Conservation (phyloP, 2,329 filamentous ascomycete species). For the Aspergillus ruber region DNA sequence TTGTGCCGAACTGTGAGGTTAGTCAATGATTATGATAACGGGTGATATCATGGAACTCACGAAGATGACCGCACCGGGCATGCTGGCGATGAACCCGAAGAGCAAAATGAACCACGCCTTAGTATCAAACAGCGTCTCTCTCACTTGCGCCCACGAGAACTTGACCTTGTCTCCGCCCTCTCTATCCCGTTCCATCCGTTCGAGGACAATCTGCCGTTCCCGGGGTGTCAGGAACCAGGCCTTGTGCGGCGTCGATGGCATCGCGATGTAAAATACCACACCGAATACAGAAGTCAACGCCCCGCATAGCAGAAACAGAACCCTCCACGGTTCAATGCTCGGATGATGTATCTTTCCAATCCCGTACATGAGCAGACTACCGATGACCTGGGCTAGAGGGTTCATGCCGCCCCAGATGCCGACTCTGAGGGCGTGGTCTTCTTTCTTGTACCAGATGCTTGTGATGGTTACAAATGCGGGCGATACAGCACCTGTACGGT, state of each 20-base stretch:
- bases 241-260: conserved; percentile 42
- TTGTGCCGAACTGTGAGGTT: conserved; percentile 39
- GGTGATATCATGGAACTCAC: conserved; percentile 11
- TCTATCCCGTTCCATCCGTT: conserved; percentile 27
- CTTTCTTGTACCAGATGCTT: conserved; percentile 36
- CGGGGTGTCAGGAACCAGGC: conserved; percentile 46
- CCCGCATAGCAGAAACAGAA: conserved; percentile 47
- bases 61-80: conserved; percentile 40
- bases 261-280: conserved; percentile 40
- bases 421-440: conserved; percentile 25
- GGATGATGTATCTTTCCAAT: conserved; percentile 39
- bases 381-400: conserved; percentile 40
- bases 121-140: conserved; percentile 37
- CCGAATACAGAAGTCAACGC: conserved; percentile 40
- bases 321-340: conserved; percentile 41
- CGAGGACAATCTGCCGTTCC: conserved; percentile 37
- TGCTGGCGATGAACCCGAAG: conserved; percentile 42
- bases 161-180: conserved; percentile 36
- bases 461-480: conserved; percentile 45
- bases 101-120: conserved; percentile 40
- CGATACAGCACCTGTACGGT: conserved; percentile 31
- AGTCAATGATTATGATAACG: conserved; percentile 1
- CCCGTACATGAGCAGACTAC: conserved; percentile 46
- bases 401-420: background rate
- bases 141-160: conserved; percentile 41